These are phyloP conservation scores for Eutrema salsugineum DNA, from an alignment of 441 rosid genomes.

Conservation along the genomic window DNA sequence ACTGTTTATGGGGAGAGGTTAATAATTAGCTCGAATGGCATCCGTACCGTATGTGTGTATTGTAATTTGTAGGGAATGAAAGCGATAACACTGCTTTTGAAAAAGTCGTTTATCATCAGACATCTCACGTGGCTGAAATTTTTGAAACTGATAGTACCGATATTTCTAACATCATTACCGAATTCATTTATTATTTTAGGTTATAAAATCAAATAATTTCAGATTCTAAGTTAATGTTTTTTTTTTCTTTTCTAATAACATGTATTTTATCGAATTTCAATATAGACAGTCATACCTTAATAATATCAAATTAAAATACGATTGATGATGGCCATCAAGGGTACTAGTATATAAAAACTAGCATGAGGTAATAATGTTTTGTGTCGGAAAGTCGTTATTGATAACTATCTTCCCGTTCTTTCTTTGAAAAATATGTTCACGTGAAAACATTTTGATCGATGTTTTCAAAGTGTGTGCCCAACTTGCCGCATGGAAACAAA, in stretches of 20 bases:
- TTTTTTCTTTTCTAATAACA: background rate
- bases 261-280: too few species aligned
- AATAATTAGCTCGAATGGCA: background rate
- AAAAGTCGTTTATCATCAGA: background rate
- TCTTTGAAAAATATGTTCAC: background rate
- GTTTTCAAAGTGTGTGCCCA: conserved; percentile 10
- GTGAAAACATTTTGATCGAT: too few species aligned
- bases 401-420: background rate
- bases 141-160: background rate
- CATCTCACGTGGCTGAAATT: conserved; percentile 16
- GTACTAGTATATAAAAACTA: too few species aligned
- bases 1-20: background rate
- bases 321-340: too few species aligned
- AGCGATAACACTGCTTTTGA: background rate
- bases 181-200: background rate
- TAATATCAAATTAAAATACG: too few species aligned
- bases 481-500: background rate
- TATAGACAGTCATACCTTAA: too few species aligned
- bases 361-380: background rate
- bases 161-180: background rate
- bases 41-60: background rate
- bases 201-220: background rate
- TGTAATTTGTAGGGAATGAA: background rate
- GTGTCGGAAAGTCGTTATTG: background rate
- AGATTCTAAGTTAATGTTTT: background rate